A percentile compares a stretch with the other conserved stretches of the same genome.
These are phyloP conservation scores for Turritis glabra DNA, from an alignment of 345 rosid species.

Conservation along the genomic window DNA sequence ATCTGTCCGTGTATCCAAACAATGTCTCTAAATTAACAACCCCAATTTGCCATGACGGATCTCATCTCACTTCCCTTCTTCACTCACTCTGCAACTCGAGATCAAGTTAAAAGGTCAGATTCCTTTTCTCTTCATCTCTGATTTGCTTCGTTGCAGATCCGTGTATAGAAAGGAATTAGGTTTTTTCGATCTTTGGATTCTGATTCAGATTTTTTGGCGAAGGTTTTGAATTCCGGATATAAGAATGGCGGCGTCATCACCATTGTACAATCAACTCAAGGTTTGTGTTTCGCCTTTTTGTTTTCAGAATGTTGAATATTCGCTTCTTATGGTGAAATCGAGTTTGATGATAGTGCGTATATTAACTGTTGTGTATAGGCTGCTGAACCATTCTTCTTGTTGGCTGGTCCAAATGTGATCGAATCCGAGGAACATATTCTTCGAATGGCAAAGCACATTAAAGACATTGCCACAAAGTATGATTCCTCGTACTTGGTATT, in stretches of 20 bases:
- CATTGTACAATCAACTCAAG: constrained; percentile 70
- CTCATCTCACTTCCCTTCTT: constrained; percentile 29
- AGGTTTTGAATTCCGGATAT: neutral
- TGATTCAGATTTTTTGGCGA: constrained; percentile 2
- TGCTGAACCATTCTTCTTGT: constrained; percentile 83
- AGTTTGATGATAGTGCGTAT: constrained; percentile 4
- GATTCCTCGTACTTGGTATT: constrained; percentile 22
- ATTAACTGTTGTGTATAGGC: constrained; percentile 43
- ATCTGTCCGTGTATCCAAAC: neutral
- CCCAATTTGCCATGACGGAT: constrained; percentile 4
- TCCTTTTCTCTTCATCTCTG: neutral
- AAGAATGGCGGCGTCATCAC: constrained; percentile 53
- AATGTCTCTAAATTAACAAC: too few species aligned
- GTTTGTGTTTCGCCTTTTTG: constrained; percentile 32
- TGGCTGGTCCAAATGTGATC: constrained; percentile 96
- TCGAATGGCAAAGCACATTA: constrained; percentile 74
- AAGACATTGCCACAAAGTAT: constrained; percentile 66
- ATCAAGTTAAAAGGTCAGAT: constrained; percentile 26
- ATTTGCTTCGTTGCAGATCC: constrained; percentile 11
- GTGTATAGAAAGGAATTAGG: neutral
- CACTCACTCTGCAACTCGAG: constrained; percentile 33
- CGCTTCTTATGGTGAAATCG: neutral
- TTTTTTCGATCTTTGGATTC: neutral
- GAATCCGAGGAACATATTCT: constrained; percentile 92
- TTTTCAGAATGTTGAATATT: neutral